Evolutionary conservation across 2,329 filamentous ascomycete species (phyloP).

Genomic region (Chrysoporthe puriensis): DNA sequence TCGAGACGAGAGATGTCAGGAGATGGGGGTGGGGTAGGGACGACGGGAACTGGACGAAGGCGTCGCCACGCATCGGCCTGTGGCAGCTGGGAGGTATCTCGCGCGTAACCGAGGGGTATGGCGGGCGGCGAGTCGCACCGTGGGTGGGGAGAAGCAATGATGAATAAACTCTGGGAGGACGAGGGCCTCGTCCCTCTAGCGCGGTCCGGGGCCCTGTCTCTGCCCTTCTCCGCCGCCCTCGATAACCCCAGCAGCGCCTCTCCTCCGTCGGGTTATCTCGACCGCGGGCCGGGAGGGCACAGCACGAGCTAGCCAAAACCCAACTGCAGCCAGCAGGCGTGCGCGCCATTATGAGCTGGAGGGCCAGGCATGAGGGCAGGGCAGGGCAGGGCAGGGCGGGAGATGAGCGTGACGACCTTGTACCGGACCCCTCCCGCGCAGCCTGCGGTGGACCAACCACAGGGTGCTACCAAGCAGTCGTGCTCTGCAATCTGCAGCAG

Average conservation of each 20-base stretch:
- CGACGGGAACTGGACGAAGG: conserved; percentile 22
- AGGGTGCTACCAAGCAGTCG: conserved; percentile 5
- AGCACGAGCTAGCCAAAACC: not conserved
- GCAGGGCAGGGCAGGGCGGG: not conserved
- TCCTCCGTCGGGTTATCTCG: not conserved
- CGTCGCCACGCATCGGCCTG: conserved; percentile 26
- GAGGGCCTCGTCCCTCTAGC: conserved; percentile 11
- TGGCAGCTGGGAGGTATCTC: conserved; percentile 22
- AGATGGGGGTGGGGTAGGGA: conserved; percentile 23
- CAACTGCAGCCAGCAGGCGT: too few species aligned
- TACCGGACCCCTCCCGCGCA: not conserved
- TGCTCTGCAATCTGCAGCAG: conserved; percentile 5
- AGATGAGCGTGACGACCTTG: conserved; percentile 4
- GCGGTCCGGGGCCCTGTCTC: conserved; percentile 3
- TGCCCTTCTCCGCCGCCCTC: not conserved
- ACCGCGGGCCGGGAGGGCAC: not conserved
- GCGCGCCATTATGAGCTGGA: conserved; percentile 3
- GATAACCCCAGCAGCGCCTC: not conserved
- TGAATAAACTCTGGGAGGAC: conserved; percentile 6
- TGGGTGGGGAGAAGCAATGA: conserved; percentile 26
- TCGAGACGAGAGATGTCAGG: conserved; percentile 1
- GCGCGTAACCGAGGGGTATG: conserved; percentile 21
- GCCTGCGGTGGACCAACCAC: conserved; percentile 15
- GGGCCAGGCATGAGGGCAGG: not conserved
- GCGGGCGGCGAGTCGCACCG: conserved; percentile 21